Base-by-base conservation (phyloP, 1,139 yeast genomes). In the Debaryomyces nepalensis region DNA sequence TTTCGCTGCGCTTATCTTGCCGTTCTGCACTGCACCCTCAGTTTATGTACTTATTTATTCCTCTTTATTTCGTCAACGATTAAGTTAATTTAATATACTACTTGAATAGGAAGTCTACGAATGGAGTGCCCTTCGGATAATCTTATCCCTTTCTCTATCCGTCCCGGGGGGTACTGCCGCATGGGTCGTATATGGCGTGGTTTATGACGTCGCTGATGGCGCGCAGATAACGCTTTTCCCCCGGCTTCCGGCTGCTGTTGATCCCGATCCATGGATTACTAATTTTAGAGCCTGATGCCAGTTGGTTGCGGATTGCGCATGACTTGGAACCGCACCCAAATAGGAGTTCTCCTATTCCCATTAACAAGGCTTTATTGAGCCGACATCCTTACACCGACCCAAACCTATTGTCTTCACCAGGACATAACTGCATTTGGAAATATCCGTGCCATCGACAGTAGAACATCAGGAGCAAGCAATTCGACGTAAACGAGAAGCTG, bases 281-380 rank as follows among this genome's bases (percentile, higher is more conserved):
- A 34, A 34, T 18, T 33, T 24, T 20, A 19, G 34, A 30, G 23
- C 16, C 23, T 19, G 12, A n/a, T 20, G 26, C 15, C 7, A 4
- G 24, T 10, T 2, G 23, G 33, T 31, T 21, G 22, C 16, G 10
- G 8, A 14, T 31, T 16, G 26, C 24, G 29, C 29, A 22, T 24
- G 32, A 27, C 37, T 22, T 24, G 37, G 37, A 34, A 23, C 26
- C 9, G n/a, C 9, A 19, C 31, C 26, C 8, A 33, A n/a, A 24
- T 34, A 34, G 37, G 30, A 34, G 30, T 23, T 34, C 37, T 26
- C 37, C 37, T 34, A 34, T 34, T 34, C 37, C 37, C 15, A 34
- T n/a, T 34, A 34, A 34, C 30, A 34, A 34, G 24, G 18, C 23
- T 30, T 18, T 4, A 9, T 8, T 14, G 14, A 30, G 19, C 21